Base-by-base conservation (phyloP, 2,329 filamentous ascomycete species). In the Aspergillus luchuensis region DNA sequence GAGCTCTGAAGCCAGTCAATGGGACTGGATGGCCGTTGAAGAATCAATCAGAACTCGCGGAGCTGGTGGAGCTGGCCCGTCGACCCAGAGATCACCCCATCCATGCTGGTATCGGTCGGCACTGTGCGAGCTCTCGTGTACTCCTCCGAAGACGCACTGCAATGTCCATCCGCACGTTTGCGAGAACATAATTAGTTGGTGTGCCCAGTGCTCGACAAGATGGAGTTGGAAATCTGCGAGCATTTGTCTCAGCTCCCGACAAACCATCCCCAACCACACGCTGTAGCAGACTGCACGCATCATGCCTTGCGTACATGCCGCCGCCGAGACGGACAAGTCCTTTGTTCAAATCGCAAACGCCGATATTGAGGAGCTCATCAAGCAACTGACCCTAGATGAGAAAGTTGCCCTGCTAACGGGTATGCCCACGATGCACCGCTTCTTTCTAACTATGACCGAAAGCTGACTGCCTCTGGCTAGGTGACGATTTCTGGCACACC, bases 401-500 rank as follows among this genome's bases (percentile, higher is more conserved):
- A 88, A 88, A 77, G 83, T 84, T 63, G 62, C 69, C 30, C 67
- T 75, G 13, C 71, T 71, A 48, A 67, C 73, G 51, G 74, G 74
- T 77, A 65, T 56, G 67, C 41, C 21, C 8, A 4, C 7, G 13
- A 21, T 17, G 5, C 17, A 5, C 10, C 19, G 8, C 17, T 19
- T 15, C 13, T 19, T 19, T 19, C 2, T 28, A 3, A 43, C 36
- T 49, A 59, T 10, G 61, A 43, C 57, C 7, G 23, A 17, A 15
- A 6, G 6, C 25, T n/a, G 11, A 28, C 13, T 3, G 38, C 28
- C 3, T 5, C 28, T 36, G 33, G 33, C 21, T 47, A 77, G 74
- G 74, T 36, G 61, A 45, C 61, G 87, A 90, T 70, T 89, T 90
- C 68, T 91, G 88, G 89, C 85, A 88, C 66, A 90, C 88, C 2